Conservation (phyloP, 1,139 yeast genomes). For the Scheffersomyces illinoinensis region DNA sequence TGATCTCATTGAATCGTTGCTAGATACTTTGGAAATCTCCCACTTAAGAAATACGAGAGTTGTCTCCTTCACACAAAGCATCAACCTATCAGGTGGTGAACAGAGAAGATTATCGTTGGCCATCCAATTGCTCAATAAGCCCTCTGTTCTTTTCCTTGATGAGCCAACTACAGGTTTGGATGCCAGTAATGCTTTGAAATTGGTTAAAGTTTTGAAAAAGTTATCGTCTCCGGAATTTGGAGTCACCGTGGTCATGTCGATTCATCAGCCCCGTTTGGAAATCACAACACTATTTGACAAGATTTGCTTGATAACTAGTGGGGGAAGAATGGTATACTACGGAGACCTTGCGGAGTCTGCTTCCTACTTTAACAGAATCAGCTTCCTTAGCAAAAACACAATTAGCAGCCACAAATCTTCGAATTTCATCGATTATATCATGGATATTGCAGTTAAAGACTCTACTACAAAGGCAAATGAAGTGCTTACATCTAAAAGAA, state of each 20-base stretch:
- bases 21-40: conserved; percentile 19
- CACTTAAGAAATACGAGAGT: conserved; percentile 17
- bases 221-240: conserved; percentile 24
- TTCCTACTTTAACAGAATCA: conserved; percentile 14
- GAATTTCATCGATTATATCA: conserved; percentile 15
- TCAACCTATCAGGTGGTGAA: conserved; percentile 23
- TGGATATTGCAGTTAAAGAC: conserved; percentile 23
- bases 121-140: conserved; percentile 21
- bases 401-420: conserved; percentile 4
- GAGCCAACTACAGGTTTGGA: conserved; percentile 31
- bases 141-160: conserved; percentile 23
- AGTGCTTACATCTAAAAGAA: conserved; percentile 11
- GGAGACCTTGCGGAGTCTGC: conserved; percentile 19
- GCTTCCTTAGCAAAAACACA: conserved; percentile 5
- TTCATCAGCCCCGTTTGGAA: conserved; percentile 26
- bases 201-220: conserved; percentile 18
- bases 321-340: conserved; percentile 23
- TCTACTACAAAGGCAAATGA: conserved; percentile 18
- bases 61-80: conserved; percentile 15
- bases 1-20: conserved; percentile 15
- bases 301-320: conserved; percentile 22
- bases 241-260: conserved; percentile 21
- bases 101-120: conserved; percentile 24
- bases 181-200: conserved; percentile 21
- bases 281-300: conserved; percentile 22